Evolutionary conservation across 1,284 basidiomycete genomes (phyloP).

Genomic region (Moesziomyces globuligerus): DNA sequence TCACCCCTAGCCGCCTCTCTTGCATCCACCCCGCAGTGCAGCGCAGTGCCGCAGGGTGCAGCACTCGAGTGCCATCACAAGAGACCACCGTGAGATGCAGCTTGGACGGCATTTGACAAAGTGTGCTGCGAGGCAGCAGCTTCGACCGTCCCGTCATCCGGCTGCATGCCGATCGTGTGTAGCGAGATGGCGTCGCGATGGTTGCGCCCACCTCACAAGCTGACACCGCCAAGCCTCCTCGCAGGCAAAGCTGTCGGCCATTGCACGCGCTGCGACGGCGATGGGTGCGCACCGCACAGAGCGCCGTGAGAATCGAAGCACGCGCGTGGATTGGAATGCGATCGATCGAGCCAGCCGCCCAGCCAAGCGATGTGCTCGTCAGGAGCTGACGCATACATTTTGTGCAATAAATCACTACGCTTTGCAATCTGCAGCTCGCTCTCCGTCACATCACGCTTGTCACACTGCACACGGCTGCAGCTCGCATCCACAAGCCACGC

Average conservation of each 20-base stretch:
- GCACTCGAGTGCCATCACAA: no score
- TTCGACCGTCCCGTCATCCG: not conserved
- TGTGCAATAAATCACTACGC: no score
- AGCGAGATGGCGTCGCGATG: slow-evolving; percentile 6
- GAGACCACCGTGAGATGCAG: no score
- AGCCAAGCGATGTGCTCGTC: slow-evolving; percentile 2
- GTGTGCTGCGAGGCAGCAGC: not conserved
- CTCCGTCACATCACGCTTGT: no score
- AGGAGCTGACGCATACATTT: not conserved
- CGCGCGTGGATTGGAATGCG: slow-evolving; percentile 5
- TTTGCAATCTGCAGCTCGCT: no score
- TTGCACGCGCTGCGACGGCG: not conserved
- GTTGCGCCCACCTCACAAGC: no score
- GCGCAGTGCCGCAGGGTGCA: no score
- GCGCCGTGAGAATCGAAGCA: not conserved
- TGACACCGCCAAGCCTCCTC: no score
- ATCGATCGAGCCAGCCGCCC: slow-evolving; percentile 7
- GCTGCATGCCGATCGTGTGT: not conserved
- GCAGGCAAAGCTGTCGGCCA: not conserved
- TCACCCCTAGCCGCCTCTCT: slow-evolving; percentile 5
- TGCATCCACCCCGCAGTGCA: not conserved
- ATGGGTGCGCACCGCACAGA: not conserved
- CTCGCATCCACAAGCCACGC: no score
- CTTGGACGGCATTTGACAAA: not conserved
- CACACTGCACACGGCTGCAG: no score